A percentile compares a stretch with the other conserved stretches of the same genome.
phyloP scores from a whole-genome alignment of 768 basidiomycete genomes.

The Holtermannia corniformis region DNA sequence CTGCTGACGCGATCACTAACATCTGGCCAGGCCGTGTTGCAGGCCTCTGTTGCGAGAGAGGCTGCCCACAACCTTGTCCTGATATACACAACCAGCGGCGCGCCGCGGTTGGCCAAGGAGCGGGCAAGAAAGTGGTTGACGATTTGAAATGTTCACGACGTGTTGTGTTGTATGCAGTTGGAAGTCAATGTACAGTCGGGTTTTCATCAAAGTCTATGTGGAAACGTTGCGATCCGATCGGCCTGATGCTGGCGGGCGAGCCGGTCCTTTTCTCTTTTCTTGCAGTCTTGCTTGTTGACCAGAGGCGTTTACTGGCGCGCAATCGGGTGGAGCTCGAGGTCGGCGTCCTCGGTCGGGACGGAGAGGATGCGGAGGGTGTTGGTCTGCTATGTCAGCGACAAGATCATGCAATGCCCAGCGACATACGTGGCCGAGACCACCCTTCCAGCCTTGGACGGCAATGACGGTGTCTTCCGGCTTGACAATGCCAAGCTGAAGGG shows the following conservation, averaged over 20 bases:
- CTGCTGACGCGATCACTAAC: neutral
- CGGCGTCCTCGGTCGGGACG: slow-evolving; percentile 38
- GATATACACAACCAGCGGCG: slow-evolving; percentile 71
- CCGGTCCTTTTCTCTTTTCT: neutral
- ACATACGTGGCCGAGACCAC: slow-evolving; percentile 71
- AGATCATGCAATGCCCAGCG: neutral
- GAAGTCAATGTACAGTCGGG: too few relatives aligned
- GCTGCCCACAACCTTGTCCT: slow-evolving; percentile 81
- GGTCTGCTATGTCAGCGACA: slow-evolving; percentile 18
- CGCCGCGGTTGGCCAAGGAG: slow-evolving; percentile 57
- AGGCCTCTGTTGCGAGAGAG: slow-evolving; percentile 55
- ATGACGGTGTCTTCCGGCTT: slow-evolving; percentile 78
- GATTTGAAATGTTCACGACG: slow-evolving; percentile 42
- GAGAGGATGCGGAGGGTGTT: slow-evolving; percentile 41
- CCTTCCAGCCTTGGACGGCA: slow-evolving; percentile 99
- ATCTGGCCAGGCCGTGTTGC: slow-evolving; percentile 40
- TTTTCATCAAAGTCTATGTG: too few relatives aligned
- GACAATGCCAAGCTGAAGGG: slow-evolving; percentile 74
- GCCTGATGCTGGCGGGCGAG: too few relatives aligned
- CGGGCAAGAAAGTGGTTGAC: slow-evolving; percentile 77
- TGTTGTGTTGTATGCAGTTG: too few relatives aligned
- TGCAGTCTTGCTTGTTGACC: neutral
- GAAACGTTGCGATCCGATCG: too few relatives aligned
- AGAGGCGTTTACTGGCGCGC: slow-evolving; percentile 20
- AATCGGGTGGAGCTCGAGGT: slow-evolving; percentile 40